Evolutionary conservation across 768 basidiomycete species (phyloP).

Genomic region (Xerocomellus intermedius): DNA sequence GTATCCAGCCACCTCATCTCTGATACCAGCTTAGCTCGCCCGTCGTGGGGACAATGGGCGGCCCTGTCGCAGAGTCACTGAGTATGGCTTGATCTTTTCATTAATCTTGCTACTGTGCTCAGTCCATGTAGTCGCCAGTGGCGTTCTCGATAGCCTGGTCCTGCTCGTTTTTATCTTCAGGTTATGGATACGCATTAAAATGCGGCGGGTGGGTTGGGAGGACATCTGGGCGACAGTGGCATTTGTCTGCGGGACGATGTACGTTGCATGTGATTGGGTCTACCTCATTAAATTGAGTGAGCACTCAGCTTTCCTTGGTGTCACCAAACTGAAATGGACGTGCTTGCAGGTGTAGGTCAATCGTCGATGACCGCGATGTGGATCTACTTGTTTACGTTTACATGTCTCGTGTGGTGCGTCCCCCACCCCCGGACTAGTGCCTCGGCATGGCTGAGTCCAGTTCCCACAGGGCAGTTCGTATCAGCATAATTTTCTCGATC

Average conservation of each 20-base stretch:
- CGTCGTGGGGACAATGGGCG: constrained; percentile 1
- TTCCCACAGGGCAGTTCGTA: constrained; percentile 18
- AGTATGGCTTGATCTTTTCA: not conserved
- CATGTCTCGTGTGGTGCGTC: constrained; percentile 19
- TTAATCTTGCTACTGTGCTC: not conserved
- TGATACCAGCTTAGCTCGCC: not conserved
- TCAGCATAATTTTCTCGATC: constrained; percentile 21
- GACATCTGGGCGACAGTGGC: constrained; percentile 21
- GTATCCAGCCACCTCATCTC: not conserved
- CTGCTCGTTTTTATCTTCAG: constrained; percentile 16
- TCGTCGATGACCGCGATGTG: constrained; percentile 4
- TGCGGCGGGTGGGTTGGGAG: constrained; percentile 22
- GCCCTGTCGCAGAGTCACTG: not conserved
- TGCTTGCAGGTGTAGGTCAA: not conserved
- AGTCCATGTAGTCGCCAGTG: constrained; percentile 4
- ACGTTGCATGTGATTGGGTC: constrained; percentile 9
- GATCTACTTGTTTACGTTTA: constrained; percentile 14
- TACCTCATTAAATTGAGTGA: constrained; percentile 2
- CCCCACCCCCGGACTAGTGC: not conserved
- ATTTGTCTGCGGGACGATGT: constrained; percentile 10
- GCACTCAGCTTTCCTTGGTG: not conserved
- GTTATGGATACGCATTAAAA: constrained; percentile 19
- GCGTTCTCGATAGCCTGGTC: constrained; percentile 1
- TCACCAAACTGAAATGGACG: not conserved
- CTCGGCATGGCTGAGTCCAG: not conserved